Evolutionary conservation across 805 yeast genomes (phyloP), one percentile per base, ranked within the genome.

Genomic region (Cephaloascus albidus): DNA sequence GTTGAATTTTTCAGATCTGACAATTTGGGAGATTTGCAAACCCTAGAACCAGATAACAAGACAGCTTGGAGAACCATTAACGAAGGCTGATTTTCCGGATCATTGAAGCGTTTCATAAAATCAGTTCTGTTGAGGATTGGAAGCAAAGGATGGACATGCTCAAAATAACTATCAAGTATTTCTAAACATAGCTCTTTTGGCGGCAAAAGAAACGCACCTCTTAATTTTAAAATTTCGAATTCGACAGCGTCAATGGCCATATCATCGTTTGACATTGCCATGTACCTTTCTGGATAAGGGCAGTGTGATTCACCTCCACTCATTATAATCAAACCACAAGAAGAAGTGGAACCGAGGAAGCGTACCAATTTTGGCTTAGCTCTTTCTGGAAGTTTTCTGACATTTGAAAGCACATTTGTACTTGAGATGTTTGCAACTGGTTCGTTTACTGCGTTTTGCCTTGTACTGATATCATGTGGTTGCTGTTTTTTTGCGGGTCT

Each of bases 171-270:
- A 36, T 77, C 68, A 28, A 85, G 70, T 41, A 81, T 64, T 46
- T 76, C 83, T 45, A 72, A 73, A 40, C 80, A 72, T 14, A 81
- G 61, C 10, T 71, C 76, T 33, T 68, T 58, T 3, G 73, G 68
- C 1, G 95, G 95, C 17, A 85, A 56, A 37, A 74, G 58, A 50
- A 85, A 85, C 4, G 89, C 86, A 4, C 89, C 90, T 41, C 78
- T 63, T 41, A 77, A 49, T 47, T 76, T 71, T 44, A 85, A 61
- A 34, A 80, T 70, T 51, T 79, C 81, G 50, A 81, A 63, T 46
- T 84, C 89, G 19, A 74, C 81, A 3, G 76, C 67, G 49, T 78
- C 83, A 30, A 65, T 47, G 16, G 60, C 55, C 19, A 49, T 53
- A 37, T 61, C 68, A 31, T 23, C 28, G 6, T 23, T 23, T 23